Evolutionary conservation across 1,284 basidiomycete species (phyloP).

Genomic region (Ceratobasidium sp.): DNA sequence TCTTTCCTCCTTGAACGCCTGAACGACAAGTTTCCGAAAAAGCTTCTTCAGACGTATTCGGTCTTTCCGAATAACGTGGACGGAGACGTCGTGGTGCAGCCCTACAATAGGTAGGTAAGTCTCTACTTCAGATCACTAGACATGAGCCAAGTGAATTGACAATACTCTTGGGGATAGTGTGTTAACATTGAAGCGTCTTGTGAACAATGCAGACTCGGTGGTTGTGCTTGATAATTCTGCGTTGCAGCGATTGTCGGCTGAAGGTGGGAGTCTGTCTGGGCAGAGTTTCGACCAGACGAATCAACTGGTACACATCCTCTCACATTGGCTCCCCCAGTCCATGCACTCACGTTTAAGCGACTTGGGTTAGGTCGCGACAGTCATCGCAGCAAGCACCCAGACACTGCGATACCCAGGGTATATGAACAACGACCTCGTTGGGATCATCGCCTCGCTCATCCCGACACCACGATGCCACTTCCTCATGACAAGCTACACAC

Average conservation of each 20-base stretch:
- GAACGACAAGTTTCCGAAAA: constrained; percentile 99
- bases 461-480: constrained; percentile 99
- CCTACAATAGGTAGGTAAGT: constrained; percentile 79
- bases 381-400: constrained; percentile 97
- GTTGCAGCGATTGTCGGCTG: constrained; percentile 88
- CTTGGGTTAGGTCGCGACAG: constrained; percentile 80
- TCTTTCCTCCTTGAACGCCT: constrained; percentile 96
- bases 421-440: constrained; percentile 99
- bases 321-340: neutral
- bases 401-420: constrained; percentile 98
- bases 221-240: constrained; percentile 98
- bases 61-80: constrained; percentile 96
- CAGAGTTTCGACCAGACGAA: constrained; percentile 97
- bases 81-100: constrained; percentile 93
- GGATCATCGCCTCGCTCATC: constrained; percentile 96
- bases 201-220: constrained; percentile 96
- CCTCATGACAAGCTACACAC: constrained; percentile 99
- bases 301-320: constrained; percentile 73
- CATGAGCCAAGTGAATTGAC: neutral
- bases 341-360: constrained; percentile 14
- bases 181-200: constrained; percentile 92
- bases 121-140: neutral
- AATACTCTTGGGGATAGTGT: constrained; percentile 57
- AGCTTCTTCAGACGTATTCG: constrained; percentile 98
- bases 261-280: constrained; percentile 60